These are phyloP conservation scores for Myxozyma lipomycoides DNA, from an alignment of 805 yeast genomes.

Conservation along the genomic window DNA sequence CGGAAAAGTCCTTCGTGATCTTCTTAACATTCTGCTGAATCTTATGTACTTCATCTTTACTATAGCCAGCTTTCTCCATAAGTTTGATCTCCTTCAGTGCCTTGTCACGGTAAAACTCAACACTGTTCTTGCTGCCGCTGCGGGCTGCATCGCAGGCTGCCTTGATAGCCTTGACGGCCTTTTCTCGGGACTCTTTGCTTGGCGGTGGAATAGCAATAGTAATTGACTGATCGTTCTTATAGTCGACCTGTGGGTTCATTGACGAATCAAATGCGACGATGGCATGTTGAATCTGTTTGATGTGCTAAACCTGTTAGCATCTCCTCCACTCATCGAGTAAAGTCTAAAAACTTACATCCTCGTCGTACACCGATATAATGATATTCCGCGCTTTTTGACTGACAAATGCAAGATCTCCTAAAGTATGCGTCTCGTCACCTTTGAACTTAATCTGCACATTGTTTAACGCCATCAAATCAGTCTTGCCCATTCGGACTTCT, in stretches of 20 bases:
- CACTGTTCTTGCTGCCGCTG: conserved; percentile 44
- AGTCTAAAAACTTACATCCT: conserved; percentile 11
- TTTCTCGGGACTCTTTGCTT: conserved; percentile 59
- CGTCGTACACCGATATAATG: conserved; percentile 82
- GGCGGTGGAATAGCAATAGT: conserved; percentile 72
- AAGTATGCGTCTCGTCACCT: conserved; percentile 36
- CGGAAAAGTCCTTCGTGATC: conserved; percentile 60
- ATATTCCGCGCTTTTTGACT: conserved; percentile 64
- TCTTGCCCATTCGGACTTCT: conserved; percentile 65
- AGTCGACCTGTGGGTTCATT: conserved; percentile 75
- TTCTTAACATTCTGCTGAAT: conserved; percentile 61
- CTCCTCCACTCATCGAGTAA: background rate
- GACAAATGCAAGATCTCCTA: conserved; percentile 58
- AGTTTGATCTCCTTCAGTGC: conserved; percentile 54
- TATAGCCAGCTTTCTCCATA: conserved; percentile 46
- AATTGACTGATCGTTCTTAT: conserved; percentile 66
- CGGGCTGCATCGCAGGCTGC: conserved; percentile 61
- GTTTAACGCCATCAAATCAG: conserved; percentile 65
- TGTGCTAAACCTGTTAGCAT: conserved; percentile 39
- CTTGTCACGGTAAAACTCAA: conserved; percentile 56
- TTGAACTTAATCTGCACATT: conserved; percentile 43
- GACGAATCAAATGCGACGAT: conserved; percentile 66
- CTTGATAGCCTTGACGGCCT: conserved; percentile 58
- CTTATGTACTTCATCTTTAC: conserved; percentile 42
- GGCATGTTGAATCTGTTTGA: conserved; percentile 64